Base-by-base conservation (phyloP, 768 basidiomycete genomes). In the Sutorius australiensis region DNA sequence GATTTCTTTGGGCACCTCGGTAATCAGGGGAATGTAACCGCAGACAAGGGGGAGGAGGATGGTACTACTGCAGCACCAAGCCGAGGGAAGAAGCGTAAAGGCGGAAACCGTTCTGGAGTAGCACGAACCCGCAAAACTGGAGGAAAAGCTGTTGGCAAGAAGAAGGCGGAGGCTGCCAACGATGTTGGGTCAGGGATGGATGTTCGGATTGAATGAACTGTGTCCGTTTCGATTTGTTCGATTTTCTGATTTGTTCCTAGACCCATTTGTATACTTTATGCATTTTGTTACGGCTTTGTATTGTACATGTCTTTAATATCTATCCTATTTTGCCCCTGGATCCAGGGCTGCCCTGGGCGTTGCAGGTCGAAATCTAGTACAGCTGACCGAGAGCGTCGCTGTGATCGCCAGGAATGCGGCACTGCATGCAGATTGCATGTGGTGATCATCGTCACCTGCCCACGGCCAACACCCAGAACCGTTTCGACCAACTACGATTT, bases 1-100 rank as follows among this genome's bases (percentile, higher is more conserved):
- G 87, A 89, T 61, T 92, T 92, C 72, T 92, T 92, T 61, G 86
- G 84, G 0, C 86, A 87, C 55, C 68, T 77, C 19, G 72, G 70
- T 11, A 59, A 63, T 21, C 61, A 65, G 11, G 66, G 57, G 24
- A 53, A 51, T 38, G 38, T 44, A 39, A 44, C 48, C 3, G 51
- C 19, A 19, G 70, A 71, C 6, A 68, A 55, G 30, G 67, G 54
- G 4, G 65, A 64, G 38, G 73, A 74, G 31, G 73, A 73, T 10
- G 56, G 63, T 12, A 56, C 58, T 32, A 54, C 56, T 5, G 56
- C 61, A 7, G 65, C 65, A 5, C 57, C 64, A 4, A 56, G 51
- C 46, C 62, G 63, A 39, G 69, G 69, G 40, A 71, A 71, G 58
- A 72, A 73, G 54, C 66, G 71, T 39, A 73, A 69, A 61, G 58